phyloP scores from a whole-genome alignment of 352 stramenopile genomes.

The Globisporangium lucens region DNA sequence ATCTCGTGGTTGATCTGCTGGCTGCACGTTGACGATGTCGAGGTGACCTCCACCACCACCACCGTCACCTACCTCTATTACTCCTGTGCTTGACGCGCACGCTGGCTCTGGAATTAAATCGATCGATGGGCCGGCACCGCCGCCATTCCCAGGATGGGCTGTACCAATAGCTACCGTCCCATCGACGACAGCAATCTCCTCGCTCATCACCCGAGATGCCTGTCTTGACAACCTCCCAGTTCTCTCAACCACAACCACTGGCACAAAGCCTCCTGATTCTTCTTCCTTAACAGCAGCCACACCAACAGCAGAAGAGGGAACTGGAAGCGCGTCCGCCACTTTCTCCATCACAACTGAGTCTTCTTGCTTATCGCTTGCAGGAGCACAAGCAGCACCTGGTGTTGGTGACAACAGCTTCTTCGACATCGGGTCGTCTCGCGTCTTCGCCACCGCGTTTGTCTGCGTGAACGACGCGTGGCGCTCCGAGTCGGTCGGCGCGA shows the following conservation, averaged over 20 bases:
- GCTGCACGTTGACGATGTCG: no score
- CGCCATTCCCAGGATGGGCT: not conserved
- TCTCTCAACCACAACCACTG: not conserved
- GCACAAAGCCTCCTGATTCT: not conserved
- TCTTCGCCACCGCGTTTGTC: not conserved
- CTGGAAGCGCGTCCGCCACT: not conserved
- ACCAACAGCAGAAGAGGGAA: not conserved
- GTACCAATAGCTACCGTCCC: not conserved
- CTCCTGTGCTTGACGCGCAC: no score
- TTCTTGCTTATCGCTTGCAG: not conserved
- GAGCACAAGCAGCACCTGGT: no score
- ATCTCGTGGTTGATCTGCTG: not conserved
- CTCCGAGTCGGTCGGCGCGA: not conserved
- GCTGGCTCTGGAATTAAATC: constrained; percentile 5
- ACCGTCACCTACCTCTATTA: not conserved
- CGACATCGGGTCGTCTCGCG: not conserved
- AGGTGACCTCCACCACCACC: not conserved
- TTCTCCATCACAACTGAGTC: not conserved
- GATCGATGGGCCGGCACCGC: not conserved
- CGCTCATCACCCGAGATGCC: not conserved
- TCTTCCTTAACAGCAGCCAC: not conserved
- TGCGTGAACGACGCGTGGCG: not conserved
- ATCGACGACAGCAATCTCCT: not conserved
- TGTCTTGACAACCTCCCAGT: not conserved
- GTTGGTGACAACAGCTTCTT: not conserved